Percentiles rank a stretch among this genome's conserved stretches.
Conservation (phyloP, 495 filamentous ascomycete genomes). For the Lasiosphaeria miniovina region DNA sequence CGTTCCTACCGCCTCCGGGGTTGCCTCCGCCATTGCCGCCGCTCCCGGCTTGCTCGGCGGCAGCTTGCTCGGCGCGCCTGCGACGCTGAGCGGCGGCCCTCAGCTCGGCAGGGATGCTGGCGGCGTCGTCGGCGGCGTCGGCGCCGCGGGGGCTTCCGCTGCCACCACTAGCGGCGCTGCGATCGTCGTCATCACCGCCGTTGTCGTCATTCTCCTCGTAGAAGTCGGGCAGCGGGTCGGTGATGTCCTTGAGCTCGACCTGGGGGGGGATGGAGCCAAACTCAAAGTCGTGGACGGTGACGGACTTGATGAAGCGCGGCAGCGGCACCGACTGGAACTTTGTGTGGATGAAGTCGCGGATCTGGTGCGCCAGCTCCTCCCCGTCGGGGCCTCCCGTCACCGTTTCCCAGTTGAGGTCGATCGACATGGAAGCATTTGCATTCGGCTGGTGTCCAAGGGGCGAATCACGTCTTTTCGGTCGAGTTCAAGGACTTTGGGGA, state of each 20-base stretch:
- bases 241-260: slow-evolving; percentile 92
- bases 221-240: slow-evolving; percentile 91
- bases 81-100: slow-evolving; percentile 42
- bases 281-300: slow-evolving; percentile 89
- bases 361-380: slow-evolving; percentile 71
- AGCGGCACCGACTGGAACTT: slow-evolving; percentile 90
- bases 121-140: slow-evolving; percentile 21
- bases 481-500: too few species aligned
- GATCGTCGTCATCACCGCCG: slow-evolving; percentile 34
- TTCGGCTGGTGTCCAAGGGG: neutral
- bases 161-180: slow-evolving; percentile 1
- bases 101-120: slow-evolving; percentile 38
- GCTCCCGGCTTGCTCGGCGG: neutral
- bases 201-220: slow-evolving; percentile 73
- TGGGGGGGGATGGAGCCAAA: slow-evolving; percentile 82
- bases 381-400: slow-evolving; percentile 89
- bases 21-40: slow-evolving; percentile 13
- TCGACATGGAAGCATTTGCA: slow-evolving; percentile 66
- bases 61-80: slow-evolving; percentile 28
- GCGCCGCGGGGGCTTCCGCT: slow-evolving; percentile 17
- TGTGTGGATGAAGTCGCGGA: slow-evolving; percentile 90
- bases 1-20: neutral
- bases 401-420: slow-evolving; percentile 92
- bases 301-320: slow-evolving; percentile 93
- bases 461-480: too few species aligned